Base-by-base conservation (phyloP, 1,284 basidiomycete species). In the Fomitopsis pinicola region DNA sequence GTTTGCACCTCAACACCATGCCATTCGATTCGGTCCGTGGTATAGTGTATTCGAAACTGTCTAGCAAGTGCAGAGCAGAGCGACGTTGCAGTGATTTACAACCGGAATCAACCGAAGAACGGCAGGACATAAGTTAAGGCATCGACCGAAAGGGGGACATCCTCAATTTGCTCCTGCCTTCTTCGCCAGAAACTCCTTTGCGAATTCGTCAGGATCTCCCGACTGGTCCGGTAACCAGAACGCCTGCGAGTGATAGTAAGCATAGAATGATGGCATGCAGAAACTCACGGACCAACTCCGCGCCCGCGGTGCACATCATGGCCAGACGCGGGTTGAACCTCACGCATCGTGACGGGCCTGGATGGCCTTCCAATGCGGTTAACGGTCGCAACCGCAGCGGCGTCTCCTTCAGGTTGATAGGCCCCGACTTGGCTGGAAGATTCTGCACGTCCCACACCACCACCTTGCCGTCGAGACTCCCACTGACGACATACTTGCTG, bases 291-390 rank as follows among this genome's bases (percentile, higher is more conserved):
- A 95, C 94, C 76, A 97, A 72, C 71, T 96, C 93, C 60, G 86
- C 81, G 5, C 94, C 95, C 12, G 91, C 95, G 1, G 87, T 87
- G 57, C 86, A 90, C 80, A 97, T 81, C 92, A 97, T 95, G n/a
- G 88, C 88, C 62, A 86, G 81, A 59, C 92, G 83, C 7, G 95
- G 94, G 70, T 96, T 97, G 73, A 95, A 96, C 66, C 82, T 84
- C 3, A 97, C 91, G 64, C 92, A 93, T 70, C 95, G 79, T 35
- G 88, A 84, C 28, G 92, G 90, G n/a, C 87, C 86, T 7, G 89
- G 85, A 72, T 95, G 90, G 0, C 89, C 91, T 44, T 93, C 92
- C 50, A 93, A 74, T 17, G 71, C 77, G 9, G 78, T 75, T 19
- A 88, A 64, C 1, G 92, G 88, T 57, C 80, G 76, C 33, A 94